Evolutionary conservation across 805 yeast genomes (phyloP), one percentile per base, ranked within the genome.

Genomic region (Komagataella kurtzmanii): DNA sequence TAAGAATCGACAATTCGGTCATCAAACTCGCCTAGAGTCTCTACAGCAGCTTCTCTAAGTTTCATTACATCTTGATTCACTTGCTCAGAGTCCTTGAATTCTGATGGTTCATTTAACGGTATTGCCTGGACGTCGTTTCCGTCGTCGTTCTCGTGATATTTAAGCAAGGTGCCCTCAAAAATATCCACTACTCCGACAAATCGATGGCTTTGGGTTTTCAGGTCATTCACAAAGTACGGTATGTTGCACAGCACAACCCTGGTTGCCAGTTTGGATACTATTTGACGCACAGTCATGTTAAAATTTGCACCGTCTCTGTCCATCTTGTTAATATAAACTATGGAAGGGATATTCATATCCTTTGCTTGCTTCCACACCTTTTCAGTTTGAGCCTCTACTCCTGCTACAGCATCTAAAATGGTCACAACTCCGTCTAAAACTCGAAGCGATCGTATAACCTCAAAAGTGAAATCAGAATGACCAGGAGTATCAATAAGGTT

Each of bases 401-500:
- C 99, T 2, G 97, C 97, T 7, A 91, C 98, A 1, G 87, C 96
- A 68, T 93, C 99, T 50, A 93, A 67, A 7, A 93, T 86, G 0
- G 96, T 85, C 6, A 93, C 95, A 1, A 91, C 95, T 3, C 98
- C 97, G 68, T 93, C 99, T 7, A 93, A 69, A 1, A 93, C 97
- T 55, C 97, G 75, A 53, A 93, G 73, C 0, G 98, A 83, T 52
- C 97, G 70, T 1, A 80, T 86, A 3, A 93, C 99, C 66, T 93
- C 99, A 64, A 90, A 93, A 0, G 95, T 86, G 65, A 93, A 93
- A 67, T 93, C 99, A 0, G 96, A 97, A 66, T 93, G 99, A 0
- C 99, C 99, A 0, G 99, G 99, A 0, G 99, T 93, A 64, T 93
- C 99, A 21, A 93, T 89, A 52, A 93, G 72, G 64, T 93, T 93